phyloP scores from a whole-genome alignment of 1,284 basidiomycete genomes.

The Ceratobasidium sp. region DNA sequence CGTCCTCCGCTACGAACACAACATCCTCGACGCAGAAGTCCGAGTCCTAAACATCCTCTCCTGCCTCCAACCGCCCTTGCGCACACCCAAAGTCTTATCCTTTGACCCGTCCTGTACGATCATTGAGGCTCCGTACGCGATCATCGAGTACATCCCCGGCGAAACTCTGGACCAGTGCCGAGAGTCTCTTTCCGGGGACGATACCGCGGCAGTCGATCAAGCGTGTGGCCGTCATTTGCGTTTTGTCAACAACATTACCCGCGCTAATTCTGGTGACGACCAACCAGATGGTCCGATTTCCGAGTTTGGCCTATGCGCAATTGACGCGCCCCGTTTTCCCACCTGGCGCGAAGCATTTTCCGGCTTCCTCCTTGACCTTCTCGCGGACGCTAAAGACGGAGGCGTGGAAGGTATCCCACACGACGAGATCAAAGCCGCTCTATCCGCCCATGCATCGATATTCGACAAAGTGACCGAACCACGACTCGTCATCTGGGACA shows the following conservation, averaged over 20 bases:
- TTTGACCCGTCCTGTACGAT: constrained; percentile 26
- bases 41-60: constrained; percentile 34
- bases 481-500: constrained; percentile 33
- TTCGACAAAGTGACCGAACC: constrained; percentile 39
- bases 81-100: constrained; percentile 26
- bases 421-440: constrained; percentile 24
- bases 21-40: constrained; percentile 40
- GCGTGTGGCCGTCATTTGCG: constrained; percentile 16
- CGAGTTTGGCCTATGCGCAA: constrained; percentile 35
- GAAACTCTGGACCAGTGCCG: constrained; percentile 25
- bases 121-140: constrained; percentile 35
- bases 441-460: constrained; percentile 1
- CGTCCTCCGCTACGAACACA: constrained; percentile 35
- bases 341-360: constrained; percentile 42
- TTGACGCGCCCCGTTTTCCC: constrained; percentile 37
- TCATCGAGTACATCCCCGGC: constrained; percentile 39
- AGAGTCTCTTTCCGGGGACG: neutral
- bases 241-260: constrained; percentile 21
- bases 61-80: constrained; percentile 13
- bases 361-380: neutral
- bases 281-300: constrained; percentile 35
- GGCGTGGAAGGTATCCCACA: constrained; percentile 20
- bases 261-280: constrained; percentile 26
- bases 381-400: constrained; percentile 29
- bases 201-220: constrained; percentile 9